Percentiles rank a stretch among this genome's conserved stretches.
phyloP scores from a whole-genome alignment of 169 alveolate genomes.

The Plasmodium reichenowi region DNA sequence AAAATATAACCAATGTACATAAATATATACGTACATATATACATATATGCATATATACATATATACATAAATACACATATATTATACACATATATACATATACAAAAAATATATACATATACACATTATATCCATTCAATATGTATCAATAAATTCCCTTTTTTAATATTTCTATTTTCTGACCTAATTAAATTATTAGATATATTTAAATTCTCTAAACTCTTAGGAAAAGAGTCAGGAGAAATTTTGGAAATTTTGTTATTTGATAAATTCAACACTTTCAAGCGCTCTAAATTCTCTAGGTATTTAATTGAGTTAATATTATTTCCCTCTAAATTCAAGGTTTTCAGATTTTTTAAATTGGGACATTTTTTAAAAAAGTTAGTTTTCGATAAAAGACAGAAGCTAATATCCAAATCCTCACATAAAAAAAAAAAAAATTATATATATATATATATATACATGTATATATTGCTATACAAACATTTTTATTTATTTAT shows the following conservation, averaged over 20 bases:
- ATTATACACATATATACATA: neutral
- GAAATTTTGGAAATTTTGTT: constrained; percentile 59
- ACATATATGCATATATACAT: neutral
- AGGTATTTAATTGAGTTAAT: constrained; percentile 28
- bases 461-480: neutral
- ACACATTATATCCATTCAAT: neutral
- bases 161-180: neutral
- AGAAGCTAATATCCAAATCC: constrained; percentile 56
- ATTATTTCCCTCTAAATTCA: constrained; percentile 65
- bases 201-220: constrained; percentile 15
- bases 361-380: constrained; percentile 35
- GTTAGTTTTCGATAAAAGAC: constrained; percentile 29
- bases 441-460: neutral
- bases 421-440: constrained; percentile 3
- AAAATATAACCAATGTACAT: neutral
- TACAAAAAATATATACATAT: neutral
- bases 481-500: neutral
- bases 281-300: constrained; percentile 4
- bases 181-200: constrained; percentile 73
- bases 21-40: neutral
- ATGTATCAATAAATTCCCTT: neutral
- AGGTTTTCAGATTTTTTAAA: constrained; percentile 21
- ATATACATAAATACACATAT: too few species aligned
- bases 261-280: constrained; percentile 41
- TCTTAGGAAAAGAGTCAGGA: constrained; percentile 32